phyloP scores from a whole-genome alignment of 495 filamentous ascomycete genomes.

The Xylaria curta region DNA sequence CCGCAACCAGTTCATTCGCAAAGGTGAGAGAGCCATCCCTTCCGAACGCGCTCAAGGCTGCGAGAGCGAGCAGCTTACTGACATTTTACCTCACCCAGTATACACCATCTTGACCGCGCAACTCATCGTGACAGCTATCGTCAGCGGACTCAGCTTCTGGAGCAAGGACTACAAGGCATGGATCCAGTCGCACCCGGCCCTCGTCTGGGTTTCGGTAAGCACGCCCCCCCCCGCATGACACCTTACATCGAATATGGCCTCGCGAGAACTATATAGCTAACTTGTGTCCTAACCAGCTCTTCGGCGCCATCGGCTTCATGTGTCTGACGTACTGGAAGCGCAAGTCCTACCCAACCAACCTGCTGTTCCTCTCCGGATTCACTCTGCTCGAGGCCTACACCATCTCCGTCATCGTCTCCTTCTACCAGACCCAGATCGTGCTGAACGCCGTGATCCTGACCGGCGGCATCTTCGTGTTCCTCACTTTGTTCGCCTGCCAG shows the following conservation, averaged over 20 bases:
- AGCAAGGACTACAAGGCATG: conserved; percentile 78
- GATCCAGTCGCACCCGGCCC: conserved; percentile 83
- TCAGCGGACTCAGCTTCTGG: conserved; percentile 86
- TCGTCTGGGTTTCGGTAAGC: conserved; percentile 79
- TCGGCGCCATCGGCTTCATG: conserved; percentile 82
- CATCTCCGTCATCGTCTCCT: conserved; percentile 88
- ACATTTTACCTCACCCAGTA: conserved; percentile 31
- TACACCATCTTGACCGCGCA: conserved; percentile 73
- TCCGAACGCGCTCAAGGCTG: no score
- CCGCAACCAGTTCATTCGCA: conserved; percentile 96
- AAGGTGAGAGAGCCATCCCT: conserved; percentile 44
- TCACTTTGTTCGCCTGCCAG: conserved; percentile 96
- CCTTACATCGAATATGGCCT: neutral
- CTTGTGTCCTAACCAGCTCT: conserved; percentile 50
- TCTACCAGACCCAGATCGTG: conserved; percentile 81
- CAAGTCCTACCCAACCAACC: conserved; percentile 93
- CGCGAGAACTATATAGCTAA: neutral
- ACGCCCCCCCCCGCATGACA: neutral
- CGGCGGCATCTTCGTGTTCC: conserved; percentile 87
- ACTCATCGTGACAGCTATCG: conserved; percentile 79
- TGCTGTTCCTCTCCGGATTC: conserved; percentile 91
- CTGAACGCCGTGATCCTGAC: conserved; percentile 91
- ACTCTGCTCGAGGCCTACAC: conserved; percentile 93
- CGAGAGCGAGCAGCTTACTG: neutral
- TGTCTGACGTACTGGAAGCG: conserved; percentile 96